Conservation (phyloP, 2,329 filamentous ascomycete species). For the Fusarium sp. region DNA sequence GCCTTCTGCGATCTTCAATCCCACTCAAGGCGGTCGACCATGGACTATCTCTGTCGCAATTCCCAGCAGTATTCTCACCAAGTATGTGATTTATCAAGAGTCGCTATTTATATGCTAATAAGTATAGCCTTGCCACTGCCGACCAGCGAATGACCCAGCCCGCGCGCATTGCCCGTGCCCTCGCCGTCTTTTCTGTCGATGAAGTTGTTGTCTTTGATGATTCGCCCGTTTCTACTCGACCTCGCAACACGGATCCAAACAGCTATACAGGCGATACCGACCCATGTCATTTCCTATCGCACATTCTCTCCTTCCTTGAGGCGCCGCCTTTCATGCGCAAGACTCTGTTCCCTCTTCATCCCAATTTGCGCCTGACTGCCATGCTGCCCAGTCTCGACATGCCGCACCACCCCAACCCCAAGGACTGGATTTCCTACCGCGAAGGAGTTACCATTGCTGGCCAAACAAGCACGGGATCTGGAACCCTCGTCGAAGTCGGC, state of each 20-base stretch:
- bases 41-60: slow-evolving; percentile 85
- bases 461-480: slow-evolving; percentile 56
- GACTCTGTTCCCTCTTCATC: slow-evolving; percentile 80
- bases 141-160: slow-evolving; percentile 81
- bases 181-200: slow-evolving; percentile 86
- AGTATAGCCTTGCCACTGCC: slow-evolving; percentile 73
- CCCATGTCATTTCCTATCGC: slow-evolving; percentile 83
- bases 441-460: slow-evolving; percentile 77
- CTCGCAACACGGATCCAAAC: slow-evolving; percentile 62
- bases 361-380: slow-evolving; percentile 80
- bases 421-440: slow-evolving; percentile 83
- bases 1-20: slow-evolving; percentile 76
- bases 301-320: slow-evolving; percentile 85
- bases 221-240: slow-evolving; percentile 62
- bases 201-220: slow-evolving; percentile 88
- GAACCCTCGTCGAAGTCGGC: slow-evolving; percentile 71
- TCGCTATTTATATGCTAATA: background rate
- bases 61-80: slow-evolving; percentile 81
- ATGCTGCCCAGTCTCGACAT: slow-evolving; percentile 83
- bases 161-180: slow-evolving; percentile 82
- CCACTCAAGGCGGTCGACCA: slow-evolving; percentile 70
- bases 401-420: slow-evolving; percentile 82
- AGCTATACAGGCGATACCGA: slow-evolving; percentile 78
- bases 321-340: slow-evolving; percentile 86
- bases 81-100: slow-evolving; percentile 62